Evolutionary conservation across 2,329 filamentous ascomycete genomes (phyloP).

Genomic region (Colletotrichum euphorbiae): DNA sequence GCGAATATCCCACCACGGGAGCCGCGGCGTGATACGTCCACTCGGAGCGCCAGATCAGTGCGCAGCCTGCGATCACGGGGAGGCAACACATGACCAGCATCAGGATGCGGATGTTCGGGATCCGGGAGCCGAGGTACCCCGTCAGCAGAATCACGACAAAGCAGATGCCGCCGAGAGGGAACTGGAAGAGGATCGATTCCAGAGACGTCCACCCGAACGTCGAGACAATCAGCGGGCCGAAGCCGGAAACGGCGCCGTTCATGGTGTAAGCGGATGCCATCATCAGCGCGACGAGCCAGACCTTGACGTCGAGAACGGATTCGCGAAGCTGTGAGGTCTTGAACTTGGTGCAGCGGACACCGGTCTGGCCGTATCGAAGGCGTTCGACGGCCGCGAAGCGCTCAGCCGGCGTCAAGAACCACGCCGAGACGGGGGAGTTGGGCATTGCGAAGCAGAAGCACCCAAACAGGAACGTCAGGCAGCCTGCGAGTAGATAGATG

Average conservation of each 20-base stretch:
- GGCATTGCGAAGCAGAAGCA: conserved; percentile 74
- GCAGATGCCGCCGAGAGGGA: conserved; percentile 78
- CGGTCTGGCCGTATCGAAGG: conserved; percentile 71
- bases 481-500: conserved; percentile 75
- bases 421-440: conserved; percentile 73
- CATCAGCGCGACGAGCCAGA: conserved; percentile 74
- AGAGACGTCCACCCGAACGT: conserved; percentile 76
- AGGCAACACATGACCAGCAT: conserved; percentile 75
- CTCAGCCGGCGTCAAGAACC: conserved; percentile 75
- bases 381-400: conserved; percentile 73
- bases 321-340: conserved; percentile 70
- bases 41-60: conserved; percentile 77
- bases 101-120: conserved; percentile 72
- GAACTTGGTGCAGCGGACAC: conserved; percentile 70
- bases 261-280: conserved; percentile 79
- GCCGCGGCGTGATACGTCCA: conserved; percentile 74
- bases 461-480: conserved; percentile 73
- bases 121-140: conserved; percentile 71
- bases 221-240: conserved; percentile 77
- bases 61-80: conserved; percentile 79
- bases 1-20: conserved; percentile 77
- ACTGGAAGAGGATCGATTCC: conserved; percentile 78
- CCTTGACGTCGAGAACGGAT: conserved; percentile 67
- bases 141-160: conserved; percentile 74
- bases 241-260: conserved; percentile 77